Evolutionary conservation across 257 asterid species (phyloP).

Genomic region (Datura wrightii): DNA sequence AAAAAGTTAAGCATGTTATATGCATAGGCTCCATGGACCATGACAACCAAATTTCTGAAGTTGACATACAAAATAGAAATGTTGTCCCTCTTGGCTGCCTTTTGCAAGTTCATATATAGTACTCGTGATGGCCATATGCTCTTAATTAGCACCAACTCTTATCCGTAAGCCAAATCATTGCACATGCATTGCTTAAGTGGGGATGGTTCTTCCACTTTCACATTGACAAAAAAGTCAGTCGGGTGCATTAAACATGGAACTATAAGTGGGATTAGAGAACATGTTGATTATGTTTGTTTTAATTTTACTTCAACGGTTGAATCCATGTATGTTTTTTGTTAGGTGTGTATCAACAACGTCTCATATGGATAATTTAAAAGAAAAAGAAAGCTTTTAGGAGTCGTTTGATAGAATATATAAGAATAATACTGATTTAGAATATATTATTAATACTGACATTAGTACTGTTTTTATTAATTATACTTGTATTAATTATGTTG

Average conservation of each 20-base stretch:
- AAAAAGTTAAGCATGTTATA: neutral
- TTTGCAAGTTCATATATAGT: neutral
- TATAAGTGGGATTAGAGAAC: neutral
- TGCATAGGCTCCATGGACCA: neutral
- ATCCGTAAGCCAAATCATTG: neutral
- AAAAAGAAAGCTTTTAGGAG: too few relatives aligned
- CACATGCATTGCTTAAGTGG: conserved; percentile 12
- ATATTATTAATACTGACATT: too few relatives aligned
- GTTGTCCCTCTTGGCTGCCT: neutral
- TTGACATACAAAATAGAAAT: neutral
- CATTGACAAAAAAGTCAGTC: neutral
- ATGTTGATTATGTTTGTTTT: too few relatives aligned
- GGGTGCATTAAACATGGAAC: neutral
- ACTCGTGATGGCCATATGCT: neutral
- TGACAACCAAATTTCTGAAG: neutral
- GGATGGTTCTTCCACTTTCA: neutral
- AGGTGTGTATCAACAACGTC: too few relatives aligned
- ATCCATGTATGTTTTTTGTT: too few relatives aligned
- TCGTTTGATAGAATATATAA: too few relatives aligned
- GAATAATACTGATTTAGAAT: too few relatives aligned
- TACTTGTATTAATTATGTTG: too few relatives aligned
- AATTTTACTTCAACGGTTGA: neutral
- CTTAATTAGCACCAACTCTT: conserved; percentile 11
- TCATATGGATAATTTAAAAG: too few relatives aligned
- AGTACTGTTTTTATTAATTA: too few relatives aligned